Evolutionary conservation across 768 basidiomycete genomes (phyloP).

Genomic region (Tulasnella sp.): DNA sequence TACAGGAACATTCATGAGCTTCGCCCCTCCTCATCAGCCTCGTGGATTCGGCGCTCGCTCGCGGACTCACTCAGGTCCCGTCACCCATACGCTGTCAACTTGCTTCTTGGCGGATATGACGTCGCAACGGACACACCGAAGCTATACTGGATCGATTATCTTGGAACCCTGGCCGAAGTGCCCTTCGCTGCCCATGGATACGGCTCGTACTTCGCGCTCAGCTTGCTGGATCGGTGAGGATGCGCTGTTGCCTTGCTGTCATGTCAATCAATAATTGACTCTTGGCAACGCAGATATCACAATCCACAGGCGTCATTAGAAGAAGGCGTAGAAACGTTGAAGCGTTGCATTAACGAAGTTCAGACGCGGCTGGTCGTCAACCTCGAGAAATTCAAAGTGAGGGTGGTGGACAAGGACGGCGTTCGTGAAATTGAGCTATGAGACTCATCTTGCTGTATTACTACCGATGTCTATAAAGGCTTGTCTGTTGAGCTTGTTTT

Average conservation of each 20-base stretch:
- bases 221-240: constrained; percentile 81
- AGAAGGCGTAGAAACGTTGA: constrained; percentile 78
- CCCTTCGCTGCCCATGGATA: constrained; percentile 96
- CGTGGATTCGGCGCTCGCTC: constrained; percentile 90
- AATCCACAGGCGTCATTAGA: constrained; percentile 80
- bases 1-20: constrained; percentile 73
- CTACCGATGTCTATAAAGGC: neutral
- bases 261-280: constrained; percentile 5
- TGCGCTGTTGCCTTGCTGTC: neutral
- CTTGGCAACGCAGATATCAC: constrained; percentile 63
- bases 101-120: constrained; percentile 92
- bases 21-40: constrained; percentile 83
- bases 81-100: constrained; percentile 84
- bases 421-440: constrained; percentile 63
- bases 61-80: constrained; percentile 87
- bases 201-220: constrained; percentile 85
- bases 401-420: constrained; percentile 90
- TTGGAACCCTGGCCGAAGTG: constrained; percentile 82
- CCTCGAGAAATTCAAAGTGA: constrained; percentile 79
- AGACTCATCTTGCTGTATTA: constrained; percentile 1
- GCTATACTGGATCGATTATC: constrained; percentile 94
- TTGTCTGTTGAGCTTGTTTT: neutral
- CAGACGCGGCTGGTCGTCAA: constrained; percentile 76
- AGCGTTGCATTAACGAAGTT: constrained; percentile 85
- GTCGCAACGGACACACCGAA: constrained; percentile 61